These are phyloP conservation scores for Clohesyomyces aquaticus DNA, from an alignment of 495 filamentous ascomycete species.

Conservation along the genomic window DNA sequence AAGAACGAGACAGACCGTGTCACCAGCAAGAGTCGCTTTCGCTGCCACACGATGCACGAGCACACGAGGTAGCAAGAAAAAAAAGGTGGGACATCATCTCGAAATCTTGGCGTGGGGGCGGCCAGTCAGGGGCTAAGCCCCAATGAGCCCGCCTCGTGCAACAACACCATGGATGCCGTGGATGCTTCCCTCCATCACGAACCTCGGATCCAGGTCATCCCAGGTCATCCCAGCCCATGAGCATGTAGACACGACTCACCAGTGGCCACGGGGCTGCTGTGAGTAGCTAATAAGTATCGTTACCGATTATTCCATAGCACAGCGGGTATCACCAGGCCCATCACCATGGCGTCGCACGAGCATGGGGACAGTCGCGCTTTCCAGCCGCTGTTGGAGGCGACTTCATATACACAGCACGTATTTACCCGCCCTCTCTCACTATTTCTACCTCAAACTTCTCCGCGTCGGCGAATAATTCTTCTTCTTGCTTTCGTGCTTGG, in stretches of 20 bases:
- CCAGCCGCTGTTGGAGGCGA: not conserved
- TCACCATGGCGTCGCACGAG: not conserved
- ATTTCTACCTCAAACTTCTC: constrained; percentile 6
- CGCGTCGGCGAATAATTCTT: constrained; percentile 7
- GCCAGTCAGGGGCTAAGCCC: not conserved
- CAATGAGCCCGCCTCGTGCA: not conserved
- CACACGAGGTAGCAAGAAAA: constrained; percentile 3
- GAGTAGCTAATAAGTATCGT: not conserved
- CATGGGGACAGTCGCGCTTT: constrained; percentile 4
- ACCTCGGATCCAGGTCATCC: not conserved
- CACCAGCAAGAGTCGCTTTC: too few relatives aligned
- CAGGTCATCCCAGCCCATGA: constrained; percentile 7
- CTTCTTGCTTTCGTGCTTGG: constrained; percentile 13
- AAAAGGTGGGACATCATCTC: constrained; percentile 14
- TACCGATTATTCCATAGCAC: not conserved
- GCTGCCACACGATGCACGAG: not conserved
- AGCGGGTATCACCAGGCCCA: not conserved
- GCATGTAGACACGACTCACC: not conserved
- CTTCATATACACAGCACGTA: not conserved
- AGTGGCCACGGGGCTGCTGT: not conserved
- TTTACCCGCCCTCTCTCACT: not conserved
- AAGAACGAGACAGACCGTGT: too few relatives aligned
- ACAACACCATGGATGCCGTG: too few relatives aligned
- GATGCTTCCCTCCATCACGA: too few relatives aligned
- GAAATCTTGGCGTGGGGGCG: constrained; percentile 28